Conservation (phyloP, 2,329 filamentous ascomycete genomes). For the Paradendryphiella salina region DNA sequence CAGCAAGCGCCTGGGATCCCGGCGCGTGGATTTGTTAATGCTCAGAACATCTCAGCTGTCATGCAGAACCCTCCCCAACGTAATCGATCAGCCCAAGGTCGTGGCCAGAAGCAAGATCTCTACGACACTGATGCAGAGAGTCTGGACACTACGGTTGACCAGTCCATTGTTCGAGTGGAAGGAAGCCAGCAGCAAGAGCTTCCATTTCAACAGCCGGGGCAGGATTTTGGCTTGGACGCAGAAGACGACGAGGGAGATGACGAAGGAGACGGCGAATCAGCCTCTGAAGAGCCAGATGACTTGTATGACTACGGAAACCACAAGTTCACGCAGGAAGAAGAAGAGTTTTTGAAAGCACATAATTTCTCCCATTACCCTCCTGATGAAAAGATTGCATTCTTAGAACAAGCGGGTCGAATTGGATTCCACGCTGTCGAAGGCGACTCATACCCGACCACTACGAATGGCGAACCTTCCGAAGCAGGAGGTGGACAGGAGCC, state of each 20-base stretch:
- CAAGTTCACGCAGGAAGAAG: not conserved
- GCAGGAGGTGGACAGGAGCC: constrained; percentile 14
- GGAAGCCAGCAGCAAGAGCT: constrained; percentile 18
- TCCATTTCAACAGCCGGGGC: constrained; percentile 13
- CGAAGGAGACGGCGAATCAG: constrained; percentile 5
- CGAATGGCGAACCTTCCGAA: constrained; percentile 36
- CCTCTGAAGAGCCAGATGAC: not conserved
- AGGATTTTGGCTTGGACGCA: constrained; percentile 12
- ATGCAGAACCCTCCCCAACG: constrained; percentile 21
- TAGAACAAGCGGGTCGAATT: not conserved
- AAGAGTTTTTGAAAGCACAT: not conserved
- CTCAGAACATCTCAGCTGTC: constrained; percentile 17
- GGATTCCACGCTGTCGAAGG: constrained; percentile 24
- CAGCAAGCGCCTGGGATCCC: constrained; percentile 7
- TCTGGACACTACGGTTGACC: constrained; percentile 41
- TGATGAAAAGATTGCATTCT: constrained; percentile 7
- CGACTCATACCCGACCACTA: constrained; percentile 47
- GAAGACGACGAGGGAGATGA: constrained; percentile 9
- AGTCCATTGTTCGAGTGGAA: constrained; percentile 26
- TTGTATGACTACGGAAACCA: not conserved
- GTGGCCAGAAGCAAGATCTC: constrained; percentile 21
- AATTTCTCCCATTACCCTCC: not conserved
- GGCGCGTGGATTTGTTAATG: constrained; percentile 12
- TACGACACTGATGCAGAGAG: constrained; percentile 48
- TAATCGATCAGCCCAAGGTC: constrained; percentile 19